phyloP scores from a whole-genome alignment of 1,139 yeast species.

The Suhomyces panamericanus region DNA sequence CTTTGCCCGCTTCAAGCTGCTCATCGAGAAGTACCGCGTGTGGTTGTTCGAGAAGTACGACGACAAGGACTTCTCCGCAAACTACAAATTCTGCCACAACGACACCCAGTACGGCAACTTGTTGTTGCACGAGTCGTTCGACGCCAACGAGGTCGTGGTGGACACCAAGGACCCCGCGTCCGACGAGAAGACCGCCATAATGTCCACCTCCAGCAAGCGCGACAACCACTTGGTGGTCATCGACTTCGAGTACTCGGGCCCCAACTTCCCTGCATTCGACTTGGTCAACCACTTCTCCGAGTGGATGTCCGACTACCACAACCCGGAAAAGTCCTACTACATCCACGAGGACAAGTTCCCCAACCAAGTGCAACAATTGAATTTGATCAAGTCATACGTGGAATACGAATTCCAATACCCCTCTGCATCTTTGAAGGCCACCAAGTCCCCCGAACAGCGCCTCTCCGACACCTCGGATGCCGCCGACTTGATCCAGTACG shows the following conservation, averaged over 20 bases:
- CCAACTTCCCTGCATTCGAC: constrained; percentile 89
- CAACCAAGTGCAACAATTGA: constrained; percentile 60
- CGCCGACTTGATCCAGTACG: constrained; percentile 43
- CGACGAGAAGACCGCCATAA: constrained; percentile 14
- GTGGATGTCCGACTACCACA: constrained; percentile 95
- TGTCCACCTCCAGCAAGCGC: constrained; percentile 34
- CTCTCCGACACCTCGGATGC: constrained; percentile 22
- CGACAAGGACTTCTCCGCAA: constrained; percentile 41
- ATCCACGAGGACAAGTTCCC: constrained; percentile 65
- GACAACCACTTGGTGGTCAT: constrained; percentile 86
- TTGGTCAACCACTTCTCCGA: constrained; percentile 87
- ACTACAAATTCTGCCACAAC: constrained; percentile 83
- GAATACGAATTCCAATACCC: constrained; percentile 50
- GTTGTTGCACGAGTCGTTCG: constrained; percentile 47
- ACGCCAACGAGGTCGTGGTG: constrained; percentile 38
- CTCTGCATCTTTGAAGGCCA: constrained; percentile 31
- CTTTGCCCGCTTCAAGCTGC: constrained; percentile 49
- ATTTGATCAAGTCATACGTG: constrained; percentile 73
- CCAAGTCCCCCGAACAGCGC: constrained; percentile 15
- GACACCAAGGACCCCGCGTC: constrained; percentile 20
- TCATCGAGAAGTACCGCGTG: constrained; percentile 51
- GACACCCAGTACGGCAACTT: constrained; percentile 96
- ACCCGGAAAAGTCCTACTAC: constrained; percentile 59
- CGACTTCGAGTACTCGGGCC: constrained; percentile 94
- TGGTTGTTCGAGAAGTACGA: constrained; percentile 65